Base-by-base conservation (phyloP, 2,329 filamentous ascomycete species). In the Epichloe gansuensis region DNA sequence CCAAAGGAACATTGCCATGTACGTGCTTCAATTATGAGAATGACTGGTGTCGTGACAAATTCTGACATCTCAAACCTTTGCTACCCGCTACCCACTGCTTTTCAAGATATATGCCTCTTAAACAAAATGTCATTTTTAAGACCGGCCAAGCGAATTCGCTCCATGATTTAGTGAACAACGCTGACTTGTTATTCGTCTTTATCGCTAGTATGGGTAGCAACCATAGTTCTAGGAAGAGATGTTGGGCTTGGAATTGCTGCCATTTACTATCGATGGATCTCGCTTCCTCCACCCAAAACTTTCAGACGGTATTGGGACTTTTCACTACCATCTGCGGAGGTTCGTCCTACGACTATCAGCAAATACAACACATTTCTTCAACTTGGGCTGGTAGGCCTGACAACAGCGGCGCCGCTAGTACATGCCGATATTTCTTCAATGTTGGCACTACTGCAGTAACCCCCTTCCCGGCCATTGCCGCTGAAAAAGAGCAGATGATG, bases 241-340 rank as follows among this genome's bases (percentile, higher is more conserved):
- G 80, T 87, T 43, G 88, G 84, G 21, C 78, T 98, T 4, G 90
- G 80, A 28, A 76, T 95, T 23, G 82, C 90, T 2, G 93, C 93
- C 25, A 83, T 98, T 60, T 97, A 96, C 73, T 97, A 93, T 69
- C 85, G 93, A 57, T 97, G 89, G 80, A 94, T 96, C 59, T 94
- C 88, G 2, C 77, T 98, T 5, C 93, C 93, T 0, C 84, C 88
- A 0, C 93, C 93, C 2, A 97, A 97, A 71, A 97, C 93, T 0
- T 88, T 96, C 69, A 72, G 79, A 17, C 77, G 93, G 17, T 98
- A 97, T 70, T 98, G 93, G 93, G 93, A 98, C 69, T 97, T 98
- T 65, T 91, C 87, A 3, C 77, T 98, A 13, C 93, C 88, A 2
- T 88, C 83, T 41, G 88, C 88, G 3, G 88, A 93, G 69, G 88